Conservation (phyloP, 306 rosid genomes). For the Cajanus cajan region DNA sequence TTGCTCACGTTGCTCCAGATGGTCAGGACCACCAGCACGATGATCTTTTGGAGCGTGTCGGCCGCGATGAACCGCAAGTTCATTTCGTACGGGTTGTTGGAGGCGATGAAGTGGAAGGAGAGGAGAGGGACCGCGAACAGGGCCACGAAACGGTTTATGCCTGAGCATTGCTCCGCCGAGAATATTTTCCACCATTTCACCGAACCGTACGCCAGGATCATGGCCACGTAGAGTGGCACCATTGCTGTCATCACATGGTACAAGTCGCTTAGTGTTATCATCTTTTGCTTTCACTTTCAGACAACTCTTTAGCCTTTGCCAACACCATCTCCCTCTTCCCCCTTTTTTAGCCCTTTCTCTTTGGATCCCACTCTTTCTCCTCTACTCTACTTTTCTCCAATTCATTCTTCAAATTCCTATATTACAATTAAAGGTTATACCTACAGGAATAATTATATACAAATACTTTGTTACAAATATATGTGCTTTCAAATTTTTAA, state of each 20-base stretch:
- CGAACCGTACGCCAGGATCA: slow-evolving; percentile 87
- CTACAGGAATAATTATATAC: no score
- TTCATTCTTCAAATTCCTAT: no score
- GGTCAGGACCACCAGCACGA: slow-evolving; percentile 49
- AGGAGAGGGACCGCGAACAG: slow-evolving; percentile 89
- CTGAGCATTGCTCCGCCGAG: slow-evolving; percentile 88
- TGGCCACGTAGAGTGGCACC: slow-evolving; percentile 92
- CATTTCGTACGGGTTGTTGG: slow-evolving; percentile 82
- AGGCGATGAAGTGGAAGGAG: slow-evolving; percentile 84
- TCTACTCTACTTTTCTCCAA: not conserved
- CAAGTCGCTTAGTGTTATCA: slow-evolving; percentile 73
- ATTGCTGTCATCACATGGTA: slow-evolving; percentile 94
- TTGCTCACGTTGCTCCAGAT: slow-evolving; percentile 58
- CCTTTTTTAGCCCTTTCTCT: slow-evolving; percentile 20
- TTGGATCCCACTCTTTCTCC: no score
- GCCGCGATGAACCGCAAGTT: slow-evolving; percentile 79
- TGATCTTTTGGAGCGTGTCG: slow-evolving; percentile 81
- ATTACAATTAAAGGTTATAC: no score
- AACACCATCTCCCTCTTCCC: slow-evolving; percentile 21
- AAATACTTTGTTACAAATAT: no score
- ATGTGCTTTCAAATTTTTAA: no score
- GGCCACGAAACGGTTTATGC: slow-evolving; percentile 88
- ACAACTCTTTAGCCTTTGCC: slow-evolving; percentile 19
- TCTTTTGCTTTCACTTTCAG: not conserved
- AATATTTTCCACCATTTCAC: slow-evolving; percentile 98